Percentiles rank a stretch among this genome's conserved stretches.
phyloP scores from a whole-genome alignment of 129 eudicot genomes.

The Lactuca saligna region DNA sequence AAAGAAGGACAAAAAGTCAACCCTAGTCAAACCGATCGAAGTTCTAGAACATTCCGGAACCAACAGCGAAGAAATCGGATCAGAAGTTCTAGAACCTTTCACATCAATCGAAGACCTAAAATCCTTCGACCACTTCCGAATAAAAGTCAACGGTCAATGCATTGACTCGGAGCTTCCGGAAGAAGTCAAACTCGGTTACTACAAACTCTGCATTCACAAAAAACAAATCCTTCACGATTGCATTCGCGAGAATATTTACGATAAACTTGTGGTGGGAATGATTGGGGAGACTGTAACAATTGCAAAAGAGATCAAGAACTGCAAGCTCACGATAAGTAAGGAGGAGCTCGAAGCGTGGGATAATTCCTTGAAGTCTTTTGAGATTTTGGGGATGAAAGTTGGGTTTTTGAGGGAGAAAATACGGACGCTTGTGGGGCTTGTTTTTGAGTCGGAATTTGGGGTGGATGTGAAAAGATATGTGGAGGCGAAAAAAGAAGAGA shows the following conservation, averaged over 20 bases:
- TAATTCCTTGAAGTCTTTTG: conserved; percentile 52
- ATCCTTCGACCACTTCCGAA: conserved; percentile 52
- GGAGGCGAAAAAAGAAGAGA: conserved; percentile 45
- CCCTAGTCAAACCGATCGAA: not conserved
- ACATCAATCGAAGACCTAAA: conserved; percentile 34
- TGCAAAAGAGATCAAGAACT: conserved; percentile 52
- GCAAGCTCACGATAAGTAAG: conserved; percentile 44
- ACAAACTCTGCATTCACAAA: conserved; percentile 55
- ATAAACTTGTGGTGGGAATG: conserved; percentile 49
- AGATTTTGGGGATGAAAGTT: conserved; percentile 66
- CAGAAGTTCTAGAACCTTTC: not conserved
- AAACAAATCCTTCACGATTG: conserved; percentile 57
- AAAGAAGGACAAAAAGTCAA: conserved; percentile 40
- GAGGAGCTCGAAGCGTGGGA: conserved; percentile 62
- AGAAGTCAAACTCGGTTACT: conserved; percentile 48
- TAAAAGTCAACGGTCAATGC: conserved; percentile 52
- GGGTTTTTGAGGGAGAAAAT: conserved; percentile 55
- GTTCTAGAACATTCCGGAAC: conserved; percentile 21
- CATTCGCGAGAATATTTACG: conserved; percentile 43
- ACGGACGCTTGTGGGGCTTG: conserved; percentile 32
- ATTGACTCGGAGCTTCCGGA: conserved; percentile 62
- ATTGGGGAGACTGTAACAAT: conserved; percentile 55
- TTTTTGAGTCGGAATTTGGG: conserved; percentile 36
- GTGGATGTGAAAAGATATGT: conserved; percentile 35
- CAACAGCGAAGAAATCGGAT: not conserved